Percentiles rank a stretch among this genome's conserved stretches.
Conservation (phyloP, 306 rosid species). For the Sophora flavescens region DNA sequence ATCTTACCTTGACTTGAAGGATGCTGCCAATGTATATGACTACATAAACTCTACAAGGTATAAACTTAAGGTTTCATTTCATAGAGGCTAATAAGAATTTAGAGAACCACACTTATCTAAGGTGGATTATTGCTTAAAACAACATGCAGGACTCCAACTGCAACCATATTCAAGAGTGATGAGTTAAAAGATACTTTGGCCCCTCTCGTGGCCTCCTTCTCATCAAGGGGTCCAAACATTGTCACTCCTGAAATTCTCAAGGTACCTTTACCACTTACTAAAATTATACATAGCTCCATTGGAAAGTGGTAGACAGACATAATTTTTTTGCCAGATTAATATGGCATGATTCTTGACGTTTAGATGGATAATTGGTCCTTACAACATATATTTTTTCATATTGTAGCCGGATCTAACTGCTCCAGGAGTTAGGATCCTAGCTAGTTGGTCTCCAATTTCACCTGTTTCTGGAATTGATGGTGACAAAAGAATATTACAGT, state of each 20-base stretch:
- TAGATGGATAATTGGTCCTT: no score
- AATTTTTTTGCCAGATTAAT: no score
- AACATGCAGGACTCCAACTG: conserved; percentile 38
- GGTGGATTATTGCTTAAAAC: neutral
- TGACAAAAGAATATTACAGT: conserved; percentile 38
- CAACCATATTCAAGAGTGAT: conserved; percentile 43
- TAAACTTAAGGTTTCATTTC: neutral
- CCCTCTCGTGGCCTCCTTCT: conserved; percentile 42
- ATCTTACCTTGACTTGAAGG: conserved; percentile 30
- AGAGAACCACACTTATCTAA: neutral
- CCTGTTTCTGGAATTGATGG: neutral
- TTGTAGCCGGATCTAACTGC: conserved; percentile 48
- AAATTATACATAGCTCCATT: neutral
- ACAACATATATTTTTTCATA: neutral
- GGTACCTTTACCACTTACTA: conserved; percentile 9
- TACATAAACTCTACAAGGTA: conserved; percentile 50
- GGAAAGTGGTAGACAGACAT: no score
- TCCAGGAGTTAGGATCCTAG: no score
- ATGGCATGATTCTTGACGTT: no score
- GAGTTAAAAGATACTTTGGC: conserved; percentile 39
- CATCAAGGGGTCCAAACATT: conserved; percentile 51
- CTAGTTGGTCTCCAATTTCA: conserved; percentile 34
- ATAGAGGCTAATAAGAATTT: neutral
- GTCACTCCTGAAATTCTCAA: conserved; percentile 46
- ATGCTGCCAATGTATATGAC: neutral